Evolutionary conservation across 768 basidiomycete genomes (phyloP), one percentile per base, ranked within the genome.

Genomic region (Naganishia antarctica): DNA sequence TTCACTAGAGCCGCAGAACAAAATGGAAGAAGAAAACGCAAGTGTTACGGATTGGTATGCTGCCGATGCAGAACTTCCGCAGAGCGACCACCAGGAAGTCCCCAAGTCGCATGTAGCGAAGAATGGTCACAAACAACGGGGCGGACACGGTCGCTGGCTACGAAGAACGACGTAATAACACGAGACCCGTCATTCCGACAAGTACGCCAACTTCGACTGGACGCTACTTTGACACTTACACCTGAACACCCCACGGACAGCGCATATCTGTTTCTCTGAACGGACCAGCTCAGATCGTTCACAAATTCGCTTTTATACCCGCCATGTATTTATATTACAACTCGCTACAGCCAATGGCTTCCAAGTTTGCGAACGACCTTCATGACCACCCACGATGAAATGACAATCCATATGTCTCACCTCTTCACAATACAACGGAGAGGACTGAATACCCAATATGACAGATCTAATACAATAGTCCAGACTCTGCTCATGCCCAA

Each of bases 81-180:
- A 40, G 3, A 40, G 40, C 15, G 37, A 57, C 4, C n/a, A 6
- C 4, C 28, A 57, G 7, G 37, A 32, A 40, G 12, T 34, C 13
- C n/a, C 32, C n/a, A 21, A 26, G 23, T 40, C 37, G n/a, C n/a
- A 23, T 57, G 53, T 23, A 21, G 21, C 7, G 7, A 16, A 40
- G 4, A 37, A 57, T 25, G 34, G 53, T 6, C 53, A 40, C 37
- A 26, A 25, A 16, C 23, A n/a, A 4, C 32, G 50, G 18, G 50
- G 34, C n/a, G n/a, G 37, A 18, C 53, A 37, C n/a, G 23, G 23
- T 25, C 53, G 53, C n/a, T 57, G 53, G 53, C 25, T 57, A 23
- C 32, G 34, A 25, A 32, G 53, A 25, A 21, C n/a, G n/a, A n/a
- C n/a, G n/a, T n/a, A n/a, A n/a, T n/a, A n/a, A n/a, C n/a, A n/a